A percentile compares a stretch with the other conserved stretches of the same genome.
phyloP scores from a whole-genome alignment of 768 basidiomycete genomes.

The Hericium erinaceus region DNA sequence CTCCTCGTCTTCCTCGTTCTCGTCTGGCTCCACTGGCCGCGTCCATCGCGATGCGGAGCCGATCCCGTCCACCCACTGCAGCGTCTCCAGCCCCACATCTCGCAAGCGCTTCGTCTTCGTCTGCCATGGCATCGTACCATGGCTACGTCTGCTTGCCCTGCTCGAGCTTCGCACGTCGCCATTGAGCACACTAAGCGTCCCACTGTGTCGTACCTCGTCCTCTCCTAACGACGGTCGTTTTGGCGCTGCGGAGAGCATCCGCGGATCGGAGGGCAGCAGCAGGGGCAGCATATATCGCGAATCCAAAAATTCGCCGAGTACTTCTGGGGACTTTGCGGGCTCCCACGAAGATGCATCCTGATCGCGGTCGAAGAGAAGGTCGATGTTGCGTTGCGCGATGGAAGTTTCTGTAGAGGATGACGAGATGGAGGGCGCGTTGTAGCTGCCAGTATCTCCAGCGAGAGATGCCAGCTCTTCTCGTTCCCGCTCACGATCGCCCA shows the following conservation, averaged over 20 bases:
- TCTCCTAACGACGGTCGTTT: constrained; percentile 31
- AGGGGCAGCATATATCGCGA: constrained; percentile 90
- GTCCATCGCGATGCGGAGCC: constrained; percentile 55
- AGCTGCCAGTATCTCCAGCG: constrained; percentile 21
- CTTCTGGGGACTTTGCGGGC: constrained; percentile 68
- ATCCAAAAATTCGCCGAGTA: constrained; percentile 85
- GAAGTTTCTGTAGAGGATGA: constrained; percentile 24
- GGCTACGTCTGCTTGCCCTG: constrained; percentile 31
- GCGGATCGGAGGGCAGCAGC: constrained; percentile 72
- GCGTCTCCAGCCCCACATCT: constrained; percentile 45
- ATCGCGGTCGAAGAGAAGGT: constrained; percentile 67
- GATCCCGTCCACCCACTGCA: constrained; percentile 67
- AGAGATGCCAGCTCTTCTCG: constrained; percentile 44
- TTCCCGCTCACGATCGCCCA: constrained; percentile 61
- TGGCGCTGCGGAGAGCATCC: constrained; percentile 64
- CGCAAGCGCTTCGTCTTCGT: constrained; percentile 52
- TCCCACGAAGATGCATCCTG: constrained; percentile 66
- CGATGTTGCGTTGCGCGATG: constrained; percentile 49
- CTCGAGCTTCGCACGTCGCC: constrained; percentile 23
- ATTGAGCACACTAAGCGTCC: constrained; percentile 10
- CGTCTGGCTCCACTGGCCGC: constrained; percentile 26
- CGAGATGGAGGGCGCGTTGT: constrained; percentile 17
- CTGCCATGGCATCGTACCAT: constrained; percentile 42
- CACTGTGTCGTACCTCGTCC: constrained; percentile 22
- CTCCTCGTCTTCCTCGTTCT: constrained; percentile 33